Base-by-base conservation (phyloP, 2,329 filamentous ascomycete species). In the Fusarium xyrophilum region DNA sequence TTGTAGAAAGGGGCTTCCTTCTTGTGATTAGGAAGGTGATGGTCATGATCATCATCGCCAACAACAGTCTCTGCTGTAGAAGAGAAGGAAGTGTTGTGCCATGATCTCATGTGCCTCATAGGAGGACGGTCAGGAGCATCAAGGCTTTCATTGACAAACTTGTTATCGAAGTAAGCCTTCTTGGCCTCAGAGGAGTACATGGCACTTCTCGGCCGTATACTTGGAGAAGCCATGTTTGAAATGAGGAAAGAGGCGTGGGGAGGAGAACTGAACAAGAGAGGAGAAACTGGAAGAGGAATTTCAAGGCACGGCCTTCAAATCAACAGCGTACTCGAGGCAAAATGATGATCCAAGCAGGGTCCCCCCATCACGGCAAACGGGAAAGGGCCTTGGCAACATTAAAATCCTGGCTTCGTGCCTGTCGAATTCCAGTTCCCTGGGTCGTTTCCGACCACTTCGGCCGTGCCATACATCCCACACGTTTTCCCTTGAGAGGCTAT, bases 41-140 rank as follows among this genome's bases (percentile, higher is more conserved):
- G 42, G 1, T 44, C 23, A 7, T 19, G 8, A 8, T 57, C 58
- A 7, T 63, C 38, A 14, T 63, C 39, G 3, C 53, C 60, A 23
- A 64, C 35, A 3, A 64, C 19, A 43, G 60, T 64, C 1, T 64
- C 61, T n/a, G 61, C 40, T 10, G 60, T 64, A 3, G 61, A 64
- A 21, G 61, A 64, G 53, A 64, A 59, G 2, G 60, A 64, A 15
- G 46, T 17, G 25, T 43, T 64, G 4, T 59, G 35, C 61, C 60
- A 63, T 12, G 30, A 12, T 13, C 30, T 64, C 14, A n/a, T 25
- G 10, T 33, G 43, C 5, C 42, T 17, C 4, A 32, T 5, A 6
- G 14, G 7, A 19, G 50, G 28, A 12, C 32, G 25, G 32, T 44
- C 32, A 9, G 6, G 39, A 10, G 4, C 7, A 33, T 27, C 25